Evolutionary conservation across 176 grass and related monocot genomes (phyloP).

Genomic region (Urochloa ruziziensis): DNA sequence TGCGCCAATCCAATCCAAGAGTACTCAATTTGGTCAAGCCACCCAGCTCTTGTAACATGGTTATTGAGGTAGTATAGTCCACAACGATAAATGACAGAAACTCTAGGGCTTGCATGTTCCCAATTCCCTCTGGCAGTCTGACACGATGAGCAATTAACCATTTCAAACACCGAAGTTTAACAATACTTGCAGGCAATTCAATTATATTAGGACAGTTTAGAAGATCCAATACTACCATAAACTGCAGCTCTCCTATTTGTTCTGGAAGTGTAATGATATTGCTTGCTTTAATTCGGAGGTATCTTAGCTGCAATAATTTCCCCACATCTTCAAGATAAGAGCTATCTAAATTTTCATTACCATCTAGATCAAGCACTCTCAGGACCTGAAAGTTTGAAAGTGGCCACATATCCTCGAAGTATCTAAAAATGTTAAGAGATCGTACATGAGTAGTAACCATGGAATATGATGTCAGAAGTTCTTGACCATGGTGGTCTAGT

Average conservation of each 20-base stretch:
- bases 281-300: conserved; percentile 34
- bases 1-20: conserved; percentile 31
- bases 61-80: conserved; percentile 24
- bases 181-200: conserved; percentile 36
- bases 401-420: conserved; percentile 25
- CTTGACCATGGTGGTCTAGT: neutral
- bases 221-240: conserved; percentile 35
- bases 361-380: conserved; percentile 51
- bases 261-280: conserved; percentile 35
- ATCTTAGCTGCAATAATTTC: conserved; percentile 33
- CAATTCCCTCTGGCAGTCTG: conserved; percentile 21
- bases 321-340: conserved; percentile 36
- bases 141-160: conserved; percentile 15
- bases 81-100: conserved; percentile 28
- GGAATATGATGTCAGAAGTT: neutral
- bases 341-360: conserved; percentile 32
- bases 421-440: conserved; percentile 36
- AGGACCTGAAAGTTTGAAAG: conserved; percentile 12
- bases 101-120: conserved; percentile 39
- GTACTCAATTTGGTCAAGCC: conserved; percentile 39
- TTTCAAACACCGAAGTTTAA: conserved; percentile 25
- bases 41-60: conserved; percentile 21
- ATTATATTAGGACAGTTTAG: neutral
- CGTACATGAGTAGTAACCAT: conserved; percentile 38
- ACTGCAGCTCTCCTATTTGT: conserved; percentile 35